Base-by-base conservation (phyloP, 768 basidiomycete genomes). In the Termitomyces sp. region DNA sequence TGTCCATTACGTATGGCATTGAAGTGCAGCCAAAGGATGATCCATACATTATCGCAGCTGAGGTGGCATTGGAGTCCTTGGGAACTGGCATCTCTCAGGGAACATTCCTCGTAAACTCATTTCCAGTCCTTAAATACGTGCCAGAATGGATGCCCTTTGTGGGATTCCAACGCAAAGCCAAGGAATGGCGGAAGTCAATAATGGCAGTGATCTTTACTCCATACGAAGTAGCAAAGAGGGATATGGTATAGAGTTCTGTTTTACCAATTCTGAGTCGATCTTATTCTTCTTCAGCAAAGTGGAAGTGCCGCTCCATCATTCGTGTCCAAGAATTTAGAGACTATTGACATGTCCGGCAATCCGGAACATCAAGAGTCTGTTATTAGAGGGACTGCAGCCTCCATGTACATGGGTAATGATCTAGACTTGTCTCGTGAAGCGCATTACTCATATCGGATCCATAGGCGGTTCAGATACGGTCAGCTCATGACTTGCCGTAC, bases 1-100 rank as follows among this genome's bases (percentile, higher is more conserved):
- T 75, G 1, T 64, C 64, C n/a, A 65, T 75, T 34, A 69, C 65
- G 8, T 75, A 77, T 54, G 75, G 75, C 10, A 60, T 74, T 39
- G 60, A 70, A n/a, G 60, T 72, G 9, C 61, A 65, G 18, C 62
- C 66, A 1, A 60, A 64, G 15, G 62, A 75, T 33, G 75, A 78
- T 48, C 71, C 71, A 4, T 72, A 75, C 55, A 66, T 78, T 33
- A 55, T 56, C 15, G 65, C 66, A 3, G 70, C 71, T 0, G 71
- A 75, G 37, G 55, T 65, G 33, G 70, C 70, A 6, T 44, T 75
- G 18, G 53, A 64, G 2, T 66, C 67, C 0, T 55, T 76, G 22
- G 59, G 67, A 9, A 68, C 59, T 18, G 63, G 70, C 13, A 64
- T 55, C 2, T 65, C 64, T 39, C 62, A 67, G 5, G 71, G 69